A percentile compares a stretch with the other conserved stretches of the same genome.
Conservation (phyloP, 164 flowering plant genomes). For the Aristolochia contorta region DNA sequence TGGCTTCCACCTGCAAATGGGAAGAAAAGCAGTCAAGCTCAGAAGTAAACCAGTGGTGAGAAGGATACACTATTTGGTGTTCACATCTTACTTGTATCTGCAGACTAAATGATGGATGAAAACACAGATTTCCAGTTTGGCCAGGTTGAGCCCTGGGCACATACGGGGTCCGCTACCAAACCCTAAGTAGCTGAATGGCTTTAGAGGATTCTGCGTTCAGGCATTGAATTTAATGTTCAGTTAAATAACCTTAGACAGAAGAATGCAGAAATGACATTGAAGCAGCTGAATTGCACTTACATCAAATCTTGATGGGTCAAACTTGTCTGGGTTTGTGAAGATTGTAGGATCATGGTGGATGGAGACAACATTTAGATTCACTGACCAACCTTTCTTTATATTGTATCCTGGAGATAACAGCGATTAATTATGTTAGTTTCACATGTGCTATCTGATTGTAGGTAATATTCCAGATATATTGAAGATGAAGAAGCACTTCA, state of each 20-base stretch:
- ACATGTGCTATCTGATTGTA: not conserved
- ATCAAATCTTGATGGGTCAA: slow-evolving; percentile 58
- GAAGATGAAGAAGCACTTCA: no score
- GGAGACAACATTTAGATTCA: slow-evolving; percentile 60
- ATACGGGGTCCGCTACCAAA: slow-evolving; percentile 58
- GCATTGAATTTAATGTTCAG: not conserved
- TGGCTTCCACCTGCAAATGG: slow-evolving; percentile 42
- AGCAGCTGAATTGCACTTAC: slow-evolving; percentile 21
- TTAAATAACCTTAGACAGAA: not conserved
- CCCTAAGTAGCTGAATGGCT: slow-evolving; percentile 51
- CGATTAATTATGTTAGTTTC: not conserved
- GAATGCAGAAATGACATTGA: not conserved
- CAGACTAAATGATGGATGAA: slow-evolving; percentile 56
- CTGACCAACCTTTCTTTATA: slow-evolving; percentile 61
- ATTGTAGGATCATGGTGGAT: slow-evolving; percentile 49
- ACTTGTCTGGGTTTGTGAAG: slow-evolving; percentile 40
- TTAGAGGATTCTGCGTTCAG: slow-evolving; percentile 38
- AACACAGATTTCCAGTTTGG: slow-evolving; percentile 47
- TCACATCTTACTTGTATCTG: slow-evolving; percentile 45
- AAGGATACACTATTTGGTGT: not conserved
- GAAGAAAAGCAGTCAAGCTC: no score
- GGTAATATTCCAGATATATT: not conserved
- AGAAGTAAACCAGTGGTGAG: not conserved
- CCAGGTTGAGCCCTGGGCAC: slow-evolving; percentile 65
- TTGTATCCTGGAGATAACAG: slow-evolving; percentile 29